Evolutionary conservation across 2,329 filamentous ascomycete species (phyloP), one percentile per base, ranked within the genome.

Genomic region (Beauveria pseudobassiana): DNA sequence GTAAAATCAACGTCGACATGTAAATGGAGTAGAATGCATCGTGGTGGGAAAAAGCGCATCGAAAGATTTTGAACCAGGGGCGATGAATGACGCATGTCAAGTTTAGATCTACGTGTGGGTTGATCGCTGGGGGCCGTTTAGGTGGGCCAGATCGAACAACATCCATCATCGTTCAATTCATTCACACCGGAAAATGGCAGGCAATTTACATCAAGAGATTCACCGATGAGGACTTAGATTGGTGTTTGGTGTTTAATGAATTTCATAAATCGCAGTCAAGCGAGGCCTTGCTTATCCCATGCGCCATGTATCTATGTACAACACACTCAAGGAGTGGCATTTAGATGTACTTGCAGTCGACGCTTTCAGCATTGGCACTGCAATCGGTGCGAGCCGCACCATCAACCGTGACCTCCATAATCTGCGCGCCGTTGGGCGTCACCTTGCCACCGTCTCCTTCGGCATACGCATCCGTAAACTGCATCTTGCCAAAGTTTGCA

Each of bases 401-500:
- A 20, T 49, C 7, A 9, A 49, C 22, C 5, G 46, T 55, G 3
- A 45, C 53, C 42, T 45, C 38, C n/a, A 34, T 26, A 10, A 40
- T 45, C 26, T 45, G 34, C 22, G 26, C 14, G n/a, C 53, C 53
- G 4, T 54, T 5, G 28, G 34, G 42, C 2, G 56, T 16, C 18
- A 52, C 50, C 50, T 34, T 67, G 51, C 68, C 68, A 4, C 55
- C 54, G 16, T 68, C 64, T 7, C 67, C 65, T n/a, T 64, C 62
- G 38, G 69, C 70, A 3, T 57, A 48, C 18, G 68, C 68, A 20
- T 63, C 64, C 8, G 66, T 68, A 59, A 72, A 71, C 12, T 64
- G 66, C 24, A 73, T 63, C 28, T 64, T 66, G 52, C 68, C 71
- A 59, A 73, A 74, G 65, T 74, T 40, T 16, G 68, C 71, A 52